phyloP scores from a whole-genome alignment of 2,329 filamentous ascomycete genomes.

The Metarhizium guizhouense region DNA sequence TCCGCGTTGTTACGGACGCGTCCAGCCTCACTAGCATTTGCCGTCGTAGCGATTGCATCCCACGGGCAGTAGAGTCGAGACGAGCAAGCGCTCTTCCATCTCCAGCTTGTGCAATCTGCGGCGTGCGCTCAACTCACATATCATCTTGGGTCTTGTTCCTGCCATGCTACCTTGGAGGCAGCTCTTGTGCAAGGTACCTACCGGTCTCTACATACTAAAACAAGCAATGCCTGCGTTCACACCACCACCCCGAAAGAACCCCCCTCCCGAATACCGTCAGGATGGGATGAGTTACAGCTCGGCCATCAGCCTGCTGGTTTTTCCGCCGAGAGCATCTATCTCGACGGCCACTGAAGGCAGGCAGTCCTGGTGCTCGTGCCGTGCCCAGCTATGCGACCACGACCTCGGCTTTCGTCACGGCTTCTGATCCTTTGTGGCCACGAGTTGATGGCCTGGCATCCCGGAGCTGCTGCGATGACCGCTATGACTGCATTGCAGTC shows the following conservation, averaged over 20 bases:
- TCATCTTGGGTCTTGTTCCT: not conserved
- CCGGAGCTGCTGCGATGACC: conserved; percentile 7
- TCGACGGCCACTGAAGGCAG: no score
- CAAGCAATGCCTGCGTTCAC: conserved; percentile 3
- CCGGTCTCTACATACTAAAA: conserved; percentile 13
- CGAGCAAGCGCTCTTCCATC: conserved; percentile 5
- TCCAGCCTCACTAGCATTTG: not conserved
- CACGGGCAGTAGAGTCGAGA: not conserved
- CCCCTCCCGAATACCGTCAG: not conserved
- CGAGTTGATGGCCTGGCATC: not conserved
- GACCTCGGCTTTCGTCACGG: not conserved
- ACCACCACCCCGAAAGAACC: not conserved
- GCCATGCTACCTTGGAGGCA: not conserved
- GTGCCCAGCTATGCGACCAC: no score
- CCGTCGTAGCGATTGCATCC: not conserved
- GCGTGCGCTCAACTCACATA: not conserved
- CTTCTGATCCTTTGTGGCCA: not conserved
- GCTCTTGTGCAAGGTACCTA: conserved; percentile 9
- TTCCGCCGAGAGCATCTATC: no score
- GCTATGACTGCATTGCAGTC: conserved; percentile 10
- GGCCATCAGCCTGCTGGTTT: no score
- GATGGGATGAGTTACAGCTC: no score
- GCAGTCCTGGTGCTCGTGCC: no score
- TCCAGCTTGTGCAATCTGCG: not conserved
- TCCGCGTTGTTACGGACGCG: not conserved